phyloP scores from a whole-genome alignment of 805 yeast species.

The Deakozyma indianensis region DNA sequence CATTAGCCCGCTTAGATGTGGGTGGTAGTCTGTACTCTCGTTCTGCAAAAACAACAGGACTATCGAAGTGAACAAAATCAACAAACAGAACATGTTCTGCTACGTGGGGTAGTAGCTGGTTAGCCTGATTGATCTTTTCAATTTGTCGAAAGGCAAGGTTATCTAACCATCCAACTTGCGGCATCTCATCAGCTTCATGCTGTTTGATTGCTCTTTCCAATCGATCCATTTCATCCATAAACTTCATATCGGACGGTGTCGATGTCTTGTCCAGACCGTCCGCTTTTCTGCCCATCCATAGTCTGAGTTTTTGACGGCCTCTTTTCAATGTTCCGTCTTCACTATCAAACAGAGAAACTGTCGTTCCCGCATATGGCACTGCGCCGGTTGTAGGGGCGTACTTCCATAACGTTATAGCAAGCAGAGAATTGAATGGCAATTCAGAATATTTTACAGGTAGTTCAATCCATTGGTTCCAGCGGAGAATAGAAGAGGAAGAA shows the following conservation, averaged over 20 bases:
- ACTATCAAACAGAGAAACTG: conserved; percentile 42
- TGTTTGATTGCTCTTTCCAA: conserved; percentile 40
- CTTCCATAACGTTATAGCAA: conserved; percentile 56
- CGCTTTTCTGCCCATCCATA: conserved; percentile 26
- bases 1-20: conserved; percentile 7
- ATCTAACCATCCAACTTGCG: conserved; percentile 61
- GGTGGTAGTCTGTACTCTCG: conserved; percentile 25
- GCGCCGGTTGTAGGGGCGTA: conserved; percentile 34
- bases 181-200: conserved; percentile 55
- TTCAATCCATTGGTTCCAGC: conserved; percentile 61
- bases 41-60: conserved; percentile 60
- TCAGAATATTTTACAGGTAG: conserved; percentile 62
- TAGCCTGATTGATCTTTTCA: conserved; percentile 23
- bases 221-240: conserved; percentile 27
- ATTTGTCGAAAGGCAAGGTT: conserved; percentile 42
- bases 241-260: conserved; percentile 14
- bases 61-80: conserved; percentile 51
- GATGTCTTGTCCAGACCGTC: conserved; percentile 16
- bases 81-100: conserved; percentile 28
- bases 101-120: conserved; percentile 5
- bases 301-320: conserved; percentile 50
- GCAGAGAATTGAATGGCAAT: conserved; percentile 44
- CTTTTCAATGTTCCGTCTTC: conserved; percentile 45
- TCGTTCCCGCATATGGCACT: conserved; percentile 45
- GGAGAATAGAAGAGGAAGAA: conserved; percentile 22